Evolutionary conservation across 2,329 filamentous ascomycete species (phyloP), one percentile per base, ranked within the genome.

Genomic region (Xylaria sp.): DNA sequence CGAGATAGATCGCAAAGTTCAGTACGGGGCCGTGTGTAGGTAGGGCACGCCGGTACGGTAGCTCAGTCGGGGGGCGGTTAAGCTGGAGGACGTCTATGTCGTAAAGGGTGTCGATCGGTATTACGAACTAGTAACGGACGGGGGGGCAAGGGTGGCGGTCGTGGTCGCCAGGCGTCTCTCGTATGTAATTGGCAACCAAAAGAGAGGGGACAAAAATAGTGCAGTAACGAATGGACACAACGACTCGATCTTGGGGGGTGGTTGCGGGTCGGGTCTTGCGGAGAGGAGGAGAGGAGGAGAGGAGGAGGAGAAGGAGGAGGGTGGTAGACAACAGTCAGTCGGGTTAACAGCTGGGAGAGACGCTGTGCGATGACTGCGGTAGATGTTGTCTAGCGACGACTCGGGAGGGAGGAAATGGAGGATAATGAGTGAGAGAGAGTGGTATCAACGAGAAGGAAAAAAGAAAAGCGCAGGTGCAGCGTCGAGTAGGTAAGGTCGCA

Each of bases 201-300:
- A 73, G 32, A 50, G 71, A 55, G 59, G 41, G 56, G 56, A 58
- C 56, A 63, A 54, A 67, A 70, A 73, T 73, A 65, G 64, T 63
- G 74, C 72, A 63, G 64, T 63, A 75, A 76, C 69, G 74, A 76
- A 74, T 70, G 74, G 66, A 76, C 73, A 70, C 73, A 72, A 73
- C 75, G 68, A 75, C 76, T 76, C 70, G 70, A 65, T 72, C 71
- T 69, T 70, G 23, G 70, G 61, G 70, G 67, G 59, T 68, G 65
- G 60, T 44, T 65, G 61, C 67, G 70, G 65, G 61, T 60, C 63
- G 55, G 61, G 61, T 64, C 23, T 59, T 61, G 72, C 71, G 73
- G 72, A 70, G 71, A 71, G 66, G 60, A n/a, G 63, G 65, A 28
- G 39, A 34, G 32, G 32, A 34, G 32, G 32, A 34, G 32, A 34